Base-by-base conservation (phyloP, 202 grass and related monocot genomes). In the Bolboschoenoplectus hybrid region DNA sequence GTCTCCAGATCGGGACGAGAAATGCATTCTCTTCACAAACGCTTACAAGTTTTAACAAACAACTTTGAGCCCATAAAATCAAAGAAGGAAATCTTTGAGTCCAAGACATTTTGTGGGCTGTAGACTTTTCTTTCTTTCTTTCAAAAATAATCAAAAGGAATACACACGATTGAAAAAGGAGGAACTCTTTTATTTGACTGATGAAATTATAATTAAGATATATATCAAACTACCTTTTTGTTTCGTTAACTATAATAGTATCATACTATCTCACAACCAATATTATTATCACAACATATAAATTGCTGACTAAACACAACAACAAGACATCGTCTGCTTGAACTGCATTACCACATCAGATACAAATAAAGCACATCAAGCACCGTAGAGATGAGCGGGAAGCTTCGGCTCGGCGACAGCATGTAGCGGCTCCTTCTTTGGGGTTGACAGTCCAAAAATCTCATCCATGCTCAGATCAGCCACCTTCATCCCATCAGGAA, bases 401-500 rank as follows among this genome's bases (percentile, higher is more conserved):
- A 95, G 89, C 86, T 89, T 97, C 16, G 95, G 91, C 74, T 87
- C 68, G 3, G 76, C 58, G 9, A 95, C 65, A 0, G 64, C 91
- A 75, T 89, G 74, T 1, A 95, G 87, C 6, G 92, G 92, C 36
- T 85, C 88, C 81, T 97, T 97, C 26, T 84, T 87, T 0, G 91
- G 92, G 0, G 88, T 94, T 13, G 95, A 95, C 39, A 97, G 5
- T 0, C 92, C 95, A 1, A 94, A 97, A 41, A 92, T 93, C 91
- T 97, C 95, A 84, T 97, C 95, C 95, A 97, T 91, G 75, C 53
- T 94, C 38, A 97, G 81, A 46, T 97, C 82, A 77, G 89, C 87
- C 56, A 3, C 70, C 13, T 86, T 87, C 70, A 85, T 13, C 1
- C 89, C 92, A 0, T 85, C 38, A 0, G 95, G 95, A 16, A 97